Evolutionary conservation across 148 eudicot genomes (phyloP), one percentile per base, ranked within the genome.

Genomic region (Chenopodium berlandieri): DNA sequence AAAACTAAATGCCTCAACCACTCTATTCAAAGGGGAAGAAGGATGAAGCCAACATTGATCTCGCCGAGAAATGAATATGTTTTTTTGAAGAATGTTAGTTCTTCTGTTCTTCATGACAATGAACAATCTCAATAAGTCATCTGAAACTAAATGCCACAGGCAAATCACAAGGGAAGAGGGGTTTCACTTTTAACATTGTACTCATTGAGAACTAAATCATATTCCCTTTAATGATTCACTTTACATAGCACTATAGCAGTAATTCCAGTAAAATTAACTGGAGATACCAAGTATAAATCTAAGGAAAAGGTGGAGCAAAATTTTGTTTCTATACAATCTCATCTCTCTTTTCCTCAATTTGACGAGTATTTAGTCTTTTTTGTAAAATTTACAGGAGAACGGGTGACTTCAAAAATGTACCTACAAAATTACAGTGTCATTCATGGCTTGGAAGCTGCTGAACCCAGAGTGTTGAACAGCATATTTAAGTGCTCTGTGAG

Each of bases 391-490:
- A 80, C 81, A 76, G 22, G 71, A 6, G 72, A 76, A 69, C 50
- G 67, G 77, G n/a, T 66, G 73, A 71, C 78, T 71, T 71, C 68
- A 84, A 80, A 80, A 40, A 27, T 80, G 65, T 76, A 76, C 72
- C 86, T 80, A 84, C 81, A 84, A 84, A 84, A 84, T 77, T 66
- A 75, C 34, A 62, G 73, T 22, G 67, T 73, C 83, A 48, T 72
- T 52, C 65, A 64, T 72, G 81, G 72, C 81, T 76, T 62, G 44
- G 72, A 77, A 71, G 54, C 50, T 50, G 76, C 67, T 19, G 52
- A 68, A 64, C 23, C 48, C 47, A 60, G 78, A 46, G 13, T 7
- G 71, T 46, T 8, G 44, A n/a, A 48, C 54, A 77, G 56, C 16
- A 50, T 12, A 78, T n/a, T 22, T 16, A 34, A 66, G 17, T 17